Conservation (phyloP, 2,329 filamentous ascomycete species). For the Helicocarpus griseus region DNA sequence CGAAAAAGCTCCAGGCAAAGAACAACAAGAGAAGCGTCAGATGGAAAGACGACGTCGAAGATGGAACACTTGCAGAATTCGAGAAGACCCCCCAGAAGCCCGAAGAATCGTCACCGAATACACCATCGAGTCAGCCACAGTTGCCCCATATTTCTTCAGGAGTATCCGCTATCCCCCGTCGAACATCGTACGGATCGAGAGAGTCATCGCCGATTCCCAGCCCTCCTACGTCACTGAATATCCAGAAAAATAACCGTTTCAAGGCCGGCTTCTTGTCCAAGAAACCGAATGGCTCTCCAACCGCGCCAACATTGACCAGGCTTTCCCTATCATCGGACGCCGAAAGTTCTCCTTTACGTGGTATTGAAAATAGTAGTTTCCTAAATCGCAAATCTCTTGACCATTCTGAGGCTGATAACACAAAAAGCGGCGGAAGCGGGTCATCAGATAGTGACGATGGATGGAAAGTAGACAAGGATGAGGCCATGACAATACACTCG, state of each 20-base stretch:
- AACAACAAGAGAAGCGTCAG: conserved; percentile 66
- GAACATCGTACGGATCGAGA: conserved; percentile 27
- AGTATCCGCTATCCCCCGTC: conserved; percentile 43
- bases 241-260: conserved; percentile 65
- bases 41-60: conserved; percentile 86
- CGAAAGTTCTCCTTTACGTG: conserved; percentile 45
- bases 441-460: conserved; percentile 28
- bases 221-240: conserved; percentile 50
- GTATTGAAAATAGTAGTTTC: conserved; percentile 42
- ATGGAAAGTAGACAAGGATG: conserved; percentile 38
- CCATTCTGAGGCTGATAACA: conserved; percentile 16
- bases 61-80: conserved; percentile 79
- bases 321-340: conserved; percentile 49
- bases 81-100: conserved; percentile 76
- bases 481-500: conserved; percentile 45
- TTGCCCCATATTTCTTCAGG: conserved; percentile 36
- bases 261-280: conserved; percentile 78
- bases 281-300: conserved; percentile 55
- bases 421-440: conserved; percentile 26
- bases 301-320: conserved; percentile 47
- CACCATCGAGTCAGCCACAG: conserved; percentile 42
- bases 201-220: conserved; percentile 50
- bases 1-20: conserved; percentile 52
- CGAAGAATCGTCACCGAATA: conserved; percentile 45
- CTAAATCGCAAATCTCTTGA: conserved; percentile 38